Evolutionary conservation across 768 basidiomycete genomes (phyloP), one percentile per base, ranked within the genome.

Genomic region (Pholiota conissans): DNA sequence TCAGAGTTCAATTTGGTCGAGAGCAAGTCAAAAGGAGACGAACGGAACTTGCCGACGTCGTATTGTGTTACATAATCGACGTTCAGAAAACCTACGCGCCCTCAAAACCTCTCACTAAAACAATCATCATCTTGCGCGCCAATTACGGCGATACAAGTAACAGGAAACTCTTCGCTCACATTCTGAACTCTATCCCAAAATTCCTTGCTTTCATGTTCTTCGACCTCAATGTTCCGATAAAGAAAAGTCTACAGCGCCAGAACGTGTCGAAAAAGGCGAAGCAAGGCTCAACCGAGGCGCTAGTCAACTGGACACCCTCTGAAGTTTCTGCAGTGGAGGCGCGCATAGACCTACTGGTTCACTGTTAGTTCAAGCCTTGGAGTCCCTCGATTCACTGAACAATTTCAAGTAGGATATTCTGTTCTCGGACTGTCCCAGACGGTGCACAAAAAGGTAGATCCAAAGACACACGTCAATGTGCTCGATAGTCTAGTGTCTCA

Each of bases 341-440:
- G 5, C 82, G 84, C 20, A 72, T 93, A 26, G 89, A 91, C 66
- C 66, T 90, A 32, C 80, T 92, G 37, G 75, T 87, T 32, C 89
- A 90, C 70, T 84, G 91, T 91, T 61, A 66, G 88, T 80, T 24
- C 45, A 29, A 40, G 47, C 47, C 22, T 30, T 49, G 5, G 26
- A 26, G 29, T 51, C 16, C 37, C 52, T 27, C 58, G 48, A 42
- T 39, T 37, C 52, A 35, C 59, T 61, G 62, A 58, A 58, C 53
- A 53, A 42, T 56, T 48, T 62, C 22, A 70, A 95, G 93, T 95
- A 77, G 93, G 93, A 79, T 95, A 94, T 73, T 84, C 87, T 27
- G 85, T 92, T 32, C 67, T 95, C 46, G 89, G 87, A 1, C 79
- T 95, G 61, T 89, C 84, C 63, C 90, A 94, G 64, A 84, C 82